Base-by-base conservation (phyloP, 768 basidiomycete genomes). In the Amylocystis lapponica region DNA sequence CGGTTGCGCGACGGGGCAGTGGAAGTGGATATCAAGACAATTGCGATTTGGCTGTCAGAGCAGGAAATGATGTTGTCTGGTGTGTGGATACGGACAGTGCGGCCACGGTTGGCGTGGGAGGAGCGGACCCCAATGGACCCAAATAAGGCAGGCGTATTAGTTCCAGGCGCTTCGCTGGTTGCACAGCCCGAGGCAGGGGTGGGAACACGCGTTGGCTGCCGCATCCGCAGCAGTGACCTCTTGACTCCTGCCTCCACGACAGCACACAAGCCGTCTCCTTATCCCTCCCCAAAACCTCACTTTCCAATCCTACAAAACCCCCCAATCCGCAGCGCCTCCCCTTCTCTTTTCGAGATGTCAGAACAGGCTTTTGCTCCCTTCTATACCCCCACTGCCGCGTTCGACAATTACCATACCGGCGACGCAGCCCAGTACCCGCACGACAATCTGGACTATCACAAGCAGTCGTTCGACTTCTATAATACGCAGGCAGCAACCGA, bases 401-500 rank as follows among this genome's bases (percentile, higher is more conserved):
- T 46, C 32, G 39, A 45, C 39, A 51, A 50, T 47, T 41, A 31
- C 43, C 48, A 52, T 36, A 10, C 43, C 47, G 50, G 38, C 41
- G 50, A 50, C 38, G 32, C 48, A 33, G 40, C 53, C 34, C 43
- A 50, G 36, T 46, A 43, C 36, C 41, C 46, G 41, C 45, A 56
- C 47, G 57, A 59, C 54, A 45, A 78, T 49, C 86, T 86, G 67
- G 88, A 90, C 61, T 75, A 56, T 48, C 30, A 27, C 31, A 50
- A 56, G 38, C 53, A 56, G 48, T 43, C 53, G 49, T 47, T 54
- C 39, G 53, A 54, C 47, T 54, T 54, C 47, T 82, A 83, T 69
- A 72, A 78, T 66, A 81, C 80, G 60, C 81, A 82, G 66, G 76
- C 78, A 56, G 74, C 79, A 52, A 69, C 76, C 46, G 85, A 86